Evolutionary conservation across 2,329 filamentous ascomycete species (phyloP), one percentile per base, ranked within the genome.

Genomic region (Penicillium polonicum): DNA sequence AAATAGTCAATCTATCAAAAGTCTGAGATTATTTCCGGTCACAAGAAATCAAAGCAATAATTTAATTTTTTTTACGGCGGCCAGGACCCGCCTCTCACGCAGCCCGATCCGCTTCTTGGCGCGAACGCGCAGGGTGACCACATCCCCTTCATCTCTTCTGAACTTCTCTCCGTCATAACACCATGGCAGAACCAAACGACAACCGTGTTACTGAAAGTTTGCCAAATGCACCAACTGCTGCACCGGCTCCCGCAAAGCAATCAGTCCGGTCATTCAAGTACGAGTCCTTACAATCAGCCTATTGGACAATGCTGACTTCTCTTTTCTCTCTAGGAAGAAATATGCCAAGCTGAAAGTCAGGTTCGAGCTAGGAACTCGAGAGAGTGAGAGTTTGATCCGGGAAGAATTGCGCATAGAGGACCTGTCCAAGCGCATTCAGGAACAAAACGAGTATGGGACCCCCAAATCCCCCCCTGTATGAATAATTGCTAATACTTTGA

Each of bases 271-370:
- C 85, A 44, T 88, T 83, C 82, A 91, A 90, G 83, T 78, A 67
- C 62, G 74, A 46, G 21, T 3, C 25, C 48, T 36, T 56, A 27
- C 25, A 52, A 39, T 25, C 23, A 44, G 17, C 43, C 17, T 21
- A 9, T 48, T 15, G 31, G 48, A 54, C 33, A 46, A 41, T 29
- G 53, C 50, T 65, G 52, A 67, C 57, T 62, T 53, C 62, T 41
- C 29, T 55, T 25, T 6, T 39, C 19, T 45, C 4, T 60, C n/a
- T 48, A 79, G 78, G 61, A 96, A 96, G 79, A 99, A 99, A 81
- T 99, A 95, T 75, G 88, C 88, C 57, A 86, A 91, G 64, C 90
- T 91, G 73, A 94, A 96, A 76, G 84, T 87, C 54, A 82, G 94
- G 59, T 94, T 94, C 76, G 86, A 86, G 67, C 83, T 90, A 54